A percentile compares a stretch with the other conserved stretches of the same genome.
These are phyloP conservation scores for Fagopyrum homotropicum DNA, from an alignment of 148 eudicot genomes.

Conservation along the genomic window DNA sequence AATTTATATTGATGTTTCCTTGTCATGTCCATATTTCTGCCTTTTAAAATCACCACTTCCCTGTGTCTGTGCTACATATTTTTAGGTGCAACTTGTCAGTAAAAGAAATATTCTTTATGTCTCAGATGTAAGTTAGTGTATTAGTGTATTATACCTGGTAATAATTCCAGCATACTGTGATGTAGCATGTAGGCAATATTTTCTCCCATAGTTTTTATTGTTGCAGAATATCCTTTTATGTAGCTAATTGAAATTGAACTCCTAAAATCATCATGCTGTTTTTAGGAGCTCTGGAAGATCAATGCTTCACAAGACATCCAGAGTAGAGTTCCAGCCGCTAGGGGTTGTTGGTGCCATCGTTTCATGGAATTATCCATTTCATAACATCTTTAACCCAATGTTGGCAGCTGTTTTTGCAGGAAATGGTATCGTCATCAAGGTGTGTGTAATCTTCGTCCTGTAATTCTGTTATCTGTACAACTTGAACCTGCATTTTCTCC, in stretches of 20 bases:
- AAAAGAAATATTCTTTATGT: background rate
- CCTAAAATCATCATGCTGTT: slow-evolving; percentile 13
- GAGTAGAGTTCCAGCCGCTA: slow-evolving; percentile 87
- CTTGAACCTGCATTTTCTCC: background rate
- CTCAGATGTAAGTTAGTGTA: background rate
- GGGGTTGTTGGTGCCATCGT: slow-evolving; percentile 99
- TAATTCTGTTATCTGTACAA: background rate
- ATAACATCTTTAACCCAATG: slow-evolving; percentile 93
- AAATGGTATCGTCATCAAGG: slow-evolving; percentile 90
- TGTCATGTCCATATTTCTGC: too few relatives aligned
- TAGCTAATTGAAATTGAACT: background rate
- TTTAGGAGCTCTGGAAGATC: slow-evolving; percentile 86
- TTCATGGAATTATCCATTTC: slow-evolving; percentile 99
- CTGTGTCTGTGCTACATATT: too few relatives aligned
- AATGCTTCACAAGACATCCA: slow-evolving; percentile 90
- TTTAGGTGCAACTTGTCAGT: background rate
- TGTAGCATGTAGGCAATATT: background rate
- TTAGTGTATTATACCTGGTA: background rate
- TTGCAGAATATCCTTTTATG: background rate
- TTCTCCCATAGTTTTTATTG: background rate
- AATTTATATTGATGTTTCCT: too few relatives aligned
- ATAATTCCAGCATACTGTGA: background rate
- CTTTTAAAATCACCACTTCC: too few relatives aligned
- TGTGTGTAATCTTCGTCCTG: slow-evolving; percentile 16
- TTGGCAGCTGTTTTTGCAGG: slow-evolving; percentile 96